A percentile compares a stretch with the other conserved stretches of the same genome.
These are phyloP conservation scores for Rachicladosporium sp. DNA, from an alignment of 2,329 filamentous ascomycete species.

Conservation along the genomic window DNA sequence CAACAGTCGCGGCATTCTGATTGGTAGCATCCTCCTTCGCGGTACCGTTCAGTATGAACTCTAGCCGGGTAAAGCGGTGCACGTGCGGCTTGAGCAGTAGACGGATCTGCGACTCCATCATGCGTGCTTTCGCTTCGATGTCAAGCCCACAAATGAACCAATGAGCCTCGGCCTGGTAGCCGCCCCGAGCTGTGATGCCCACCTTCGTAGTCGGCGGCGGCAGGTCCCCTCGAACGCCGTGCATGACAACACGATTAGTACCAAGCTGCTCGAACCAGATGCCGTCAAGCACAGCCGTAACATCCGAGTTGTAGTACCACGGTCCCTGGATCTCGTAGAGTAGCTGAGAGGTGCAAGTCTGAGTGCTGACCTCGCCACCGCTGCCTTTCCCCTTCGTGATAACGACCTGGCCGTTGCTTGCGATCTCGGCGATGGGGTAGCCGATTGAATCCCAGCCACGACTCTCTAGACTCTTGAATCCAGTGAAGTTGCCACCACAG, in stretches of 20 bases:
- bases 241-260: slow-evolving; percentile 37
- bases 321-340: slow-evolving; percentile 45
- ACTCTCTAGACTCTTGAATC: slow-evolving; percentile 27
- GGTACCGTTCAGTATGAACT: slow-evolving; percentile 29
- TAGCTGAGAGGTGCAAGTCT: slow-evolving; percentile 41
- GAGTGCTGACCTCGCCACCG: slow-evolving; percentile 29
- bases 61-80: slow-evolving; percentile 24
- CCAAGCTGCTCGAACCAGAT: slow-evolving; percentile 41
- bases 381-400: slow-evolving; percentile 27
- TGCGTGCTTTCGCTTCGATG: slow-evolving; percentile 34
- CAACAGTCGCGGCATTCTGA: slow-evolving; percentile 38
- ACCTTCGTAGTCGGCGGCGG: slow-evolving; percentile 41
- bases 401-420: slow-evolving; percentile 23
- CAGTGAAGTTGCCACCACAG: slow-evolving; percentile 32
- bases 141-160: slow-evolving; percentile 35
- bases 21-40: slow-evolving; percentile 31
- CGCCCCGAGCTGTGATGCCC: slow-evolving; percentile 34
- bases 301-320: slow-evolving; percentile 46
- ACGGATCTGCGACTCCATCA: slow-evolving; percentile 34
- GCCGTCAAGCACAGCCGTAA: slow-evolving; percentile 40
- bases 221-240: slow-evolving; percentile 30
- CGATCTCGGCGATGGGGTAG: slow-evolving; percentile 26
- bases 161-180: slow-evolving; percentile 35
- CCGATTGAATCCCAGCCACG: slow-evolving; percentile 32
- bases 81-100: slow-evolving; percentile 25